phyloP scores from a whole-genome alignment of 331 rosid genomes.

The Saraca asoca region DNA sequence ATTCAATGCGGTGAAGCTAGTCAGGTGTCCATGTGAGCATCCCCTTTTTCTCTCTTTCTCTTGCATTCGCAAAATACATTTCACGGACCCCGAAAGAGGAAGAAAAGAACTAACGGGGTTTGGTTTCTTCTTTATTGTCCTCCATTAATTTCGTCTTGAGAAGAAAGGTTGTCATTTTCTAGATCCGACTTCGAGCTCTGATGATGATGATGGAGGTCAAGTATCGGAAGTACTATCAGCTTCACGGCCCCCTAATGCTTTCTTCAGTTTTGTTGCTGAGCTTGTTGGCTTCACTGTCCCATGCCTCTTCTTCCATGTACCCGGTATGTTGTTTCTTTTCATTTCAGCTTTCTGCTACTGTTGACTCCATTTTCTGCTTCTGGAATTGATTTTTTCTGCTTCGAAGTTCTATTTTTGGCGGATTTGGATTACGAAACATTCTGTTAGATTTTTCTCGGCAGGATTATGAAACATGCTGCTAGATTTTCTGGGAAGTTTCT shows the following conservation, averaged over 20 bases:
- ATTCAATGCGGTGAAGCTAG: constrained; percentile 44
- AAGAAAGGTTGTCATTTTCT: constrained; percentile 14
- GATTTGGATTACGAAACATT: no score
- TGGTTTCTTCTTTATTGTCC: background rate
- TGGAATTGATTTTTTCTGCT: background rate
- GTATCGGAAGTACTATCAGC: constrained; percentile 29
- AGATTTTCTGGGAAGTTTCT: background rate
- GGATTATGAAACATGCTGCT: constrained; percentile 8
- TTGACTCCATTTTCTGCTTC: background rate
- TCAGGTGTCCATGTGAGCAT: constrained; percentile 54
- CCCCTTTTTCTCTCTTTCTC: background rate
- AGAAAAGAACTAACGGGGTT: constrained; percentile 6
- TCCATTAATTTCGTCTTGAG: constrained; percentile 31
- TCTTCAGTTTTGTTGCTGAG: constrained; percentile 38
- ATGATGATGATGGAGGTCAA: constrained; percentile 40
- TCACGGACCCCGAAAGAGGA: constrained; percentile 32
- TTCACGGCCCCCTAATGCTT: constrained; percentile 44
- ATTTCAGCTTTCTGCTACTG: background rate
- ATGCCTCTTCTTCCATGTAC: constrained; percentile 57
- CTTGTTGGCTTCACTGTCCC: constrained; percentile 44
- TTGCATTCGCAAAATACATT: background rate
- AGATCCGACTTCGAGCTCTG: constrained; percentile 44
- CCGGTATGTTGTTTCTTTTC: constrained; percentile 46
- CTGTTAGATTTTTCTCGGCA: background rate
- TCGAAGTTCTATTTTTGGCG: constrained; percentile 4